These are phyloP conservation scores for Fusarium gaditjirri DNA, from an alignment of 2,329 filamentous ascomycete species.

Conservation along the genomic window DNA sequence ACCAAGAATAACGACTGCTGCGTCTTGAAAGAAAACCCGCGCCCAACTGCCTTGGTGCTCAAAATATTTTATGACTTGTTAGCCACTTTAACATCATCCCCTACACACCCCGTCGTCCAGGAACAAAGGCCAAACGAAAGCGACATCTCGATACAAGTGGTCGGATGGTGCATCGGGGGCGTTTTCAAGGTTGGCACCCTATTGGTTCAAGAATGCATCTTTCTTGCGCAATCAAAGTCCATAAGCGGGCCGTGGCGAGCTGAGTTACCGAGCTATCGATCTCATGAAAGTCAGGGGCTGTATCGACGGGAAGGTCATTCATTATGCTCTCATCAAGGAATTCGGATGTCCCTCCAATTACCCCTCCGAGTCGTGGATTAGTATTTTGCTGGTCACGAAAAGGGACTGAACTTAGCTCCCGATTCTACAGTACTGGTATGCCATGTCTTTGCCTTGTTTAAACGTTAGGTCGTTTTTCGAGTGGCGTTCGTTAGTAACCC, in stretches of 20 bases:
- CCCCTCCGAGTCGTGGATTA: neutral
- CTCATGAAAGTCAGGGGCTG: conserved; percentile 4
- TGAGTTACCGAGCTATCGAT: conserved; percentile 22
- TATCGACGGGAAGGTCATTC: neutral
- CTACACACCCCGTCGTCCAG: neutral
- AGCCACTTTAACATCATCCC: neutral
- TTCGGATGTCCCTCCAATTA: neutral
- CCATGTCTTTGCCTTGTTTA: conserved; percentile 1
- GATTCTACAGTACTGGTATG: neutral
- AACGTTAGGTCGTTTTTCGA: conserved; percentile 9
- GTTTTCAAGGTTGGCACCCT: conserved; percentile 9
- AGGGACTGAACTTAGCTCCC: neutral
- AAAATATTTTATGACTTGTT: neutral
- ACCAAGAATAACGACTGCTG: neutral
- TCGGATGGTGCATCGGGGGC: conserved; percentile 22
- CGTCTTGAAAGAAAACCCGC: neutral
- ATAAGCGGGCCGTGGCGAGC: conserved; percentile 35
- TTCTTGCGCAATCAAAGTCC: conserved; percentile 9
- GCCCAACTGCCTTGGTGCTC: neutral
- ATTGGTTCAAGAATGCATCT: conserved; percentile 20
- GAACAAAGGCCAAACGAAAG: conserved; percentile 26
- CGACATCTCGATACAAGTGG: conserved; percentile 9
- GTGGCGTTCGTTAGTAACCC: conserved; percentile 31
- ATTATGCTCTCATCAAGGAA: neutral
- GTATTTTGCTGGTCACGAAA: neutral